Base-by-base conservation (phyloP, 768 basidiomycete species). In the Rhizopogon vinicolor region DNA sequence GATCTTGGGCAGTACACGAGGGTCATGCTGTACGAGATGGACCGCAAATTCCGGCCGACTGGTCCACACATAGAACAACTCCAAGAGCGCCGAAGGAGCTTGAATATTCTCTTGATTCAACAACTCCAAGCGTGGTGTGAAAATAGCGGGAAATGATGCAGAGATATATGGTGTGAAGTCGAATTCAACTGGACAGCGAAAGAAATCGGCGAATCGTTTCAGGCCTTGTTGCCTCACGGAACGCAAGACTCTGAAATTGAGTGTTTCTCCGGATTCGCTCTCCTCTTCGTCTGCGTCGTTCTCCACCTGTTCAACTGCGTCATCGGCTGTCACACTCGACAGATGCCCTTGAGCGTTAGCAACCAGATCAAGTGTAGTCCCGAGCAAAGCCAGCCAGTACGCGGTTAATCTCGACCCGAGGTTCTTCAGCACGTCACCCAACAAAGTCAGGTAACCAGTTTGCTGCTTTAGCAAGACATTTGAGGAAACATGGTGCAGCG, bases 101-200 rank as follows among this genome's bases (percentile, higher is more conserved):
- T 98, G 96, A 0, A 89, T 91, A 63, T 95, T 98, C 69, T 98
- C 97, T 42, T 72, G 77, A 56, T 89, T 86, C 25, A 98, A 75
- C 3, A 74, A 69, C 0, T 82, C 73, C 22, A 99, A 76, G 6
- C 97, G 89, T 0, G 96, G 94, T 0, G 87, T 83, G 62, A 98
- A 88, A 74, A 91, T 82, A 0, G 81, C 72, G 1, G 74, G 56
- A 72, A 92, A 98, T 8, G 84, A 80, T 6, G 77, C 72, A 4
- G 73, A 69, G 64, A 98, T 75, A 68, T 85, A 95, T 0, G 84
- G 80, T 0, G 75, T 64, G 66, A 88, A 96, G 68, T 96, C 83
- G 67, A 93, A 97, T 0, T 70, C 63, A 25, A 85, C 78, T 0
- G 88, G 83, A 41, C 78, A 78, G 13, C 85, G 82, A 81, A 93